Base-by-base conservation (phyloP, 345 rosid genomes). In the Pugionium dolabratum region DNA sequence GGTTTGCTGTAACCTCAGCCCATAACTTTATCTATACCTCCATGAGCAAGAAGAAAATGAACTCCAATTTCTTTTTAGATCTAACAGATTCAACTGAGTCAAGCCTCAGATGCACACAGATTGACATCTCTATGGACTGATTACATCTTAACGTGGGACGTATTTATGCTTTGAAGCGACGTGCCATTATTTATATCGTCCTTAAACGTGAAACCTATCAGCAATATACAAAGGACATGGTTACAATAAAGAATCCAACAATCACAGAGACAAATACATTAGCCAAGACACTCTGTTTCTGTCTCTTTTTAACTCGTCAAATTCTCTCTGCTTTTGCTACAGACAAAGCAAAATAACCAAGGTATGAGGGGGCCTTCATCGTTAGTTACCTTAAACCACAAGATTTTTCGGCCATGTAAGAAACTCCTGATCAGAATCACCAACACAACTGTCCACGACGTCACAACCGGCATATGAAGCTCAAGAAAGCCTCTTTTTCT, bases 401-500 rank as follows among this genome's bases (percentile, higher is more conserved):
- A 61, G 69, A 67, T 74, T 54, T 59, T 74, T 10, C 27, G 73
- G 0, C 77, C 77, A 7, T 74, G 77, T 67, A 67, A 69, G 68
- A 67, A 74, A 67, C 77, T 74, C 63, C 40, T 74, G 1, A 67
- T 74, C 59, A 67, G 59, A 61, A 67, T 67, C 53, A 47, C 42
- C 59, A 67, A 62, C 59, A 40, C 59, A 40, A 69, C 4, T 73
- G 73, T 67, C 73, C 73, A 8, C 57, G 35, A 35, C 72, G 64
- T 4, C 68, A 66, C n/a, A 66, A 26, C 62, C 56, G 57, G 11
- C 77, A 73, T 53, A 37, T 73, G 52, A 73, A 73, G 53, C 77
- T 73, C 72, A 66, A 73, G 72, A 73, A 73, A 66, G 73, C 73
- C 1, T 64, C 76, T 32, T 52, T 66, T 11, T 64, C 76, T 36